Base-by-base conservation (phyloP, 371 early-diverging fungal genomes). In the Rhizopus microsporus region DNA sequence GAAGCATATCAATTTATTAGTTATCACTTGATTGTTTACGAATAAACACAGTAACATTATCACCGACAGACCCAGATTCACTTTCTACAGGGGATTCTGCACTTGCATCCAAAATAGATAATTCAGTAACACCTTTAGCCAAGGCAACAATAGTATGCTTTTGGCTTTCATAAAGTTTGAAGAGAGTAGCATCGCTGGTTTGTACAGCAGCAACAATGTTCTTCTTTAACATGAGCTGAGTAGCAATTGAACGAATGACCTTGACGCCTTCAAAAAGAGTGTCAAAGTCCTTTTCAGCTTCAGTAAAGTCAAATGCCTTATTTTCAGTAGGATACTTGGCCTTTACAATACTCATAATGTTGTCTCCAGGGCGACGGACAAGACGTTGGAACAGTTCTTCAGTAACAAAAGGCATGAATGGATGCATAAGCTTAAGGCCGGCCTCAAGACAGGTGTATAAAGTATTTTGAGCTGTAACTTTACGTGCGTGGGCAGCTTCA, bases 401-500 rank as follows among this genome's bases (percentile, higher is more conserved):
- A 17, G 99, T 98, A 43, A 99, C 89, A 74, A 93, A 99, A 9
- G 99, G 99, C 96, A 98, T 97, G 83, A 99, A 93, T 31, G 99
- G 99, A 77, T 98, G 98, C 67, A 99, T 77, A 59, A 99, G 79
- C 72, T 87, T 89, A 62, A 99, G 78, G 15, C 94, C 97, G 45
- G 84, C 85, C 60, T 97, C 96, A 65, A 98, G 85, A 73, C 95
- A 95, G 17, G 93, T 96, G 80, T 95, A 99, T 55, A 93, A 80
- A 33, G 91, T 92, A 62, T 92, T 89, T 68, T 84, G 86, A 17
- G 91, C 90, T 47, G 89, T 82, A 56, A 70, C 64, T 67, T 84
- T 84, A 35, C 79, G 81, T 17, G 65, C 65, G 17, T 73, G 63
- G 58, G 85, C 79, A 31, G 67, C 68, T 63, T 72, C 74, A 50